These are phyloP conservation scores for Fusarium sp. DNA, from an alignment of 2,329 filamentous ascomycete genomes.

Conservation along the genomic window DNA sequence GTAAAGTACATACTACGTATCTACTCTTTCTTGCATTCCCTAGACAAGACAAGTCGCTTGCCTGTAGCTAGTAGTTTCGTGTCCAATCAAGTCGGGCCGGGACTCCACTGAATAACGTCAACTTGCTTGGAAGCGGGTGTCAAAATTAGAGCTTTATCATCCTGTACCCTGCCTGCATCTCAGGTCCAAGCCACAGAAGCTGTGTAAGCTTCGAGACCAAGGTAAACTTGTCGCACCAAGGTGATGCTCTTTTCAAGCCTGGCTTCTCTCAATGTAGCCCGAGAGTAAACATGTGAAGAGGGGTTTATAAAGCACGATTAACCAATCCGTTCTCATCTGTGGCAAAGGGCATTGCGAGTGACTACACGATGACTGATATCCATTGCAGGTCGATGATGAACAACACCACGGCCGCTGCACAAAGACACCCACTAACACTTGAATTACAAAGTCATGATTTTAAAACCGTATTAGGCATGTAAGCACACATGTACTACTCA, in stretches of 20 bases:
- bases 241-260: no score
- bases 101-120: conserved; percentile 19
- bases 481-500: neutral
- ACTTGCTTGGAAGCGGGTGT: conserved; percentile 1
- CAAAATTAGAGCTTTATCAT: neutral
- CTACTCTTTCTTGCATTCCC: no score
- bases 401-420: neutral
- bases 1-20: no score
- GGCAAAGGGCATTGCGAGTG: no score
- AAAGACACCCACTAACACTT: neutral
- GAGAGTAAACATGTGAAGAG: no score
- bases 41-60: no score
- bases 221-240: neutral
- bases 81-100: conserved; percentile 7
- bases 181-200: neutral
- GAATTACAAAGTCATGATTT: neutral
- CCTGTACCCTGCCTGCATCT: neutral
- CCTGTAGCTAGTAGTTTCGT: no score
- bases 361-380: no score
- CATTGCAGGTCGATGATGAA: no score
- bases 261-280: no score
- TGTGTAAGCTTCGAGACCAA: neutral
- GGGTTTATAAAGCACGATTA: no score
- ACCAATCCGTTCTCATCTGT: no score
- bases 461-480: neutral